Evolutionary conservation across 768 basidiomycete species (phyloP).

Genomic region (Kwoniella mangroviensis): DNA sequence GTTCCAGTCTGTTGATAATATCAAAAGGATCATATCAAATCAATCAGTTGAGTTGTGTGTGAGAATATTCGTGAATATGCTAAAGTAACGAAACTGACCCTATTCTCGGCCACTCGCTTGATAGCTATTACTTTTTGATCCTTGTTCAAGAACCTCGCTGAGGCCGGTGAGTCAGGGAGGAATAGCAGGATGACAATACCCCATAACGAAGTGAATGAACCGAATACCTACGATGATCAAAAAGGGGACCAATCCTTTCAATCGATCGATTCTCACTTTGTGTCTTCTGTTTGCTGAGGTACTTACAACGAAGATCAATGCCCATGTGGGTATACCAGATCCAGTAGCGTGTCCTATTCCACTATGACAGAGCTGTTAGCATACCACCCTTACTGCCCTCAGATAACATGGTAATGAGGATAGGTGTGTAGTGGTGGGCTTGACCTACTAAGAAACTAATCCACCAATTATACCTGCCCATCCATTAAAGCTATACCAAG

Average conservation of each 20-base stretch:
- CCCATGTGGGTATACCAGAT: conserved; percentile 48
- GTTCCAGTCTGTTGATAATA: conserved; percentile 37
- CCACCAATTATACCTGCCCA: conserved; percentile 50
- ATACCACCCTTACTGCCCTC: too few relatives aligned
- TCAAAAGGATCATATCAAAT: too few relatives aligned
- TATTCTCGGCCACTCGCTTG: conserved; percentile 58
- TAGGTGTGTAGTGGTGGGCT: too few relatives aligned
- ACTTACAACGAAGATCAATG: conserved; percentile 47
- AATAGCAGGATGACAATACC: conserved; percentile 52
- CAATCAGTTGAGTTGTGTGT: too few relatives aligned
- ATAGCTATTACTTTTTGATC: conserved; percentile 58
- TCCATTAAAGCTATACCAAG: conserved; percentile 51
- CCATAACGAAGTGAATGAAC: conserved; percentile 56
- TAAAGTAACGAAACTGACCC: conserved; percentile 5
- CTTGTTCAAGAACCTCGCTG: conserved; percentile 53
- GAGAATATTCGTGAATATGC: too few relatives aligned
- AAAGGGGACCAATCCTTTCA: too few relatives aligned
- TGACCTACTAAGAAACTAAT: conserved; percentile 48
- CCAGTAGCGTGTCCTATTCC: conserved; percentile 1
- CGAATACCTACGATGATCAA: conserved; percentile 52
- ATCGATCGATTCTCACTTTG: too few relatives aligned
- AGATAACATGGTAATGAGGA: too few relatives aligned
- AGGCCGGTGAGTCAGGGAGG: conserved; percentile 59
- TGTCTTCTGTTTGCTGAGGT: too few relatives aligned
- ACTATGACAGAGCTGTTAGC: too few relatives aligned